Evolutionary conservation across 306 rosid genomes (phyloP).

Genomic region (Morella rubra): DNA sequence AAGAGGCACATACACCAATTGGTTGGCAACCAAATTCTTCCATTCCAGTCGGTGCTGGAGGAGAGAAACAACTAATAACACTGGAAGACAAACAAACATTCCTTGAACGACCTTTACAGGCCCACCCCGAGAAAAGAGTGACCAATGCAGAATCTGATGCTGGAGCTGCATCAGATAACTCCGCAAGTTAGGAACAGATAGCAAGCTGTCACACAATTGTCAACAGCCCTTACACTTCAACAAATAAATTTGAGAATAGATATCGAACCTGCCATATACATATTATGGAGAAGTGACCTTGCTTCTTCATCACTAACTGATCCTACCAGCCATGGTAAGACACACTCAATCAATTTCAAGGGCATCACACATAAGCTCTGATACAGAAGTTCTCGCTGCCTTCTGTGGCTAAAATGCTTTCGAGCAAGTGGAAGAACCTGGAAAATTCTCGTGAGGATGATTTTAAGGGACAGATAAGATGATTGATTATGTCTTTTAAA

Average conservation of each 20-base stretch:
- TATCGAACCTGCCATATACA: conserved; percentile 63
- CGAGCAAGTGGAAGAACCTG: conserved; percentile 77
- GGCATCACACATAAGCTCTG: conserved; percentile 72
- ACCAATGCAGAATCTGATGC: conserved; percentile 60
- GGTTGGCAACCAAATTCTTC: conserved; percentile 40
- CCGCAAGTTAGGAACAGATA: conserved; percentile 11
- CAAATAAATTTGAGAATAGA: background rate
- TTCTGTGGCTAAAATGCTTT: conserved; percentile 58
- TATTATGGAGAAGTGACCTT: conserved; percentile 48
- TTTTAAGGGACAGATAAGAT: conserved; percentile 15
- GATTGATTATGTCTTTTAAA: conserved; percentile 5
- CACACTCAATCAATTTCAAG: conserved; percentile 65
- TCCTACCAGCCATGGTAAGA: conserved; percentile 69
- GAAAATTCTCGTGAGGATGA: conserved; percentile 17
- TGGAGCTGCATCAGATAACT: conserved; percentile 57
- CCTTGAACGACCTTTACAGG: conserved; percentile 58
- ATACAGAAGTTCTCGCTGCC: conserved; percentile 63
- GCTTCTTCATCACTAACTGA: conserved; percentile 60
- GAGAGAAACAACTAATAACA: conserved; percentile 47
- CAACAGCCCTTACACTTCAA: background rate
- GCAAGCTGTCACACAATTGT: background rate
- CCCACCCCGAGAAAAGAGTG: conserved; percentile 77
- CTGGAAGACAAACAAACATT: conserved; percentile 54
- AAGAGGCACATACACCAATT: conserved; percentile 35
- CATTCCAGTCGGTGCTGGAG: conserved; percentile 36